These are phyloP conservation scores for Geoglossum cookeanum DNA, from an alignment of 2,329 filamentous ascomycete species.

Conservation along the genomic window DNA sequence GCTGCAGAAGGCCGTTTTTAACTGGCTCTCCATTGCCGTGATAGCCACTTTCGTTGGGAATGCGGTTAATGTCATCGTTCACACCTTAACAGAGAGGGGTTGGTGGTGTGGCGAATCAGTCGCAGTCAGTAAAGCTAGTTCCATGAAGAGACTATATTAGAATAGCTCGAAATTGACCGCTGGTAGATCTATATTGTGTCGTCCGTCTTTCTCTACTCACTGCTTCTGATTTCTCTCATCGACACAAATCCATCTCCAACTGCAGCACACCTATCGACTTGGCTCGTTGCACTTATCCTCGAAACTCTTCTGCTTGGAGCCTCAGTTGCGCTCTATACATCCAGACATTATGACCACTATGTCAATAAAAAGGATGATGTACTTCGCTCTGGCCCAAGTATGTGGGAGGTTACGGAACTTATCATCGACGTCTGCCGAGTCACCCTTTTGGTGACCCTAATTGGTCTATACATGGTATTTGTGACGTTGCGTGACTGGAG, in stretches of 20 bases:
- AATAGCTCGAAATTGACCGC: constrained; percentile 4
- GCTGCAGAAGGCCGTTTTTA: constrained; percentile 52
- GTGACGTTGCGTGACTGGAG: constrained; percentile 29
- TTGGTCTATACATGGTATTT: constrained; percentile 36
- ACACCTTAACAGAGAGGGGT: constrained; percentile 44
- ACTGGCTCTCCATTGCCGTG: constrained; percentile 51
- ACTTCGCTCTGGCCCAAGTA: constrained; percentile 22
- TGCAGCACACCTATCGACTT: constrained; percentile 59
- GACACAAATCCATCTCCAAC: constrained; percentile 70
- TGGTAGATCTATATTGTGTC: constrained; percentile 65
- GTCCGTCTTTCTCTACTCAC: constrained; percentile 70
- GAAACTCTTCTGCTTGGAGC: constrained; percentile 54
- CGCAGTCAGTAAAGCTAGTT: constrained; percentile 37
- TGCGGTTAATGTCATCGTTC: constrained; percentile 51
- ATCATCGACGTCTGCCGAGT: constrained; percentile 49
- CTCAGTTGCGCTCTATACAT: constrained; percentile 48
- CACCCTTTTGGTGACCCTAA: constrained; percentile 40
- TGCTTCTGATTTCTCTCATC: constrained; percentile 70
- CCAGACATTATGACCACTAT: constrained; percentile 43
- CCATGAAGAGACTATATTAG: constrained; percentile 10
- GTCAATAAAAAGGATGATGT: constrained; percentile 28
- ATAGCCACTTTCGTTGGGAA: constrained; percentile 60
- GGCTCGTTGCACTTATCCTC: constrained; percentile 51
- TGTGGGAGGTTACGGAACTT: constrained; percentile 48
- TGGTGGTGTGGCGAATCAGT: constrained; percentile 73